Evolutionary conservation across 345 rosid genomes (phyloP).

Genomic region (Arabis alpina): DNA sequence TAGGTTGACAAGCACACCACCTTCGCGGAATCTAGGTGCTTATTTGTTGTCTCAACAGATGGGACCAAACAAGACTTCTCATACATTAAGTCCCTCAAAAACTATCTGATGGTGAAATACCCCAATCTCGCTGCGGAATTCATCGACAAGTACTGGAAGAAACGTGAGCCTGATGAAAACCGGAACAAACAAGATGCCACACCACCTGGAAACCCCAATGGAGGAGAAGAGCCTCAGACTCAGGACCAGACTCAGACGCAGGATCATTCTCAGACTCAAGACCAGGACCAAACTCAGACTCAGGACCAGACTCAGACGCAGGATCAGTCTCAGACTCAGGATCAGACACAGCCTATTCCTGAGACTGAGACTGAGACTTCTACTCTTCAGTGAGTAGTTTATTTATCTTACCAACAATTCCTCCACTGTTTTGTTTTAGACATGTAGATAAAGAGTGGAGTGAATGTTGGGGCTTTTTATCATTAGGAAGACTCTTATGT

Average conservation of each 20-base stretch:
- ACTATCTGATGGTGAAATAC: slow-evolving; percentile 60
- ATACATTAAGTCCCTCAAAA: slow-evolving; percentile 71
- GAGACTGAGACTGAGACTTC: not conserved
- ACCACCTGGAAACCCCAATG: slow-evolving; percentile 26
- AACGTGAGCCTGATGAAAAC: slow-evolving; percentile 45
- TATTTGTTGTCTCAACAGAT: slow-evolving; percentile 70
- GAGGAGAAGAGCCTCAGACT: slow-evolving; percentile 25
- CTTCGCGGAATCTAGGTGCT: slow-evolving; percentile 69
- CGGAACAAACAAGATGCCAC: slow-evolving; percentile 43
- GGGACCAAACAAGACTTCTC: slow-evolving; percentile 80
- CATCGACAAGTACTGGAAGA: slow-evolving; percentile 61
- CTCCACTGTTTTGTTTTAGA: slow-evolving; percentile 34
- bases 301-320: not conserved
- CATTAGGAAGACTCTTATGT: slow-evolving; percentile 9
- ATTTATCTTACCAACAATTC: not conserved
- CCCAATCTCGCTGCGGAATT: slow-evolving; percentile 70
- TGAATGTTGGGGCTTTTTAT: not conserved
- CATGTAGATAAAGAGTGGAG: slow-evolving; percentile 42
- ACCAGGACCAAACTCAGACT: not conserved
- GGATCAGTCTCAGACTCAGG: not conserved
- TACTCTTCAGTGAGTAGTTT: not conserved
- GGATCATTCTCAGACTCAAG: not conserved
- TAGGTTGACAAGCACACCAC: slow-evolving; percentile 73
- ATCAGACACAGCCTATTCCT: not conserved
- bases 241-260: slow-evolving; percentile 1